phyloP scores from a whole-genome alignment of 768 basidiomycete species.

The Rubroboletus pulcherrimus region DNA sequence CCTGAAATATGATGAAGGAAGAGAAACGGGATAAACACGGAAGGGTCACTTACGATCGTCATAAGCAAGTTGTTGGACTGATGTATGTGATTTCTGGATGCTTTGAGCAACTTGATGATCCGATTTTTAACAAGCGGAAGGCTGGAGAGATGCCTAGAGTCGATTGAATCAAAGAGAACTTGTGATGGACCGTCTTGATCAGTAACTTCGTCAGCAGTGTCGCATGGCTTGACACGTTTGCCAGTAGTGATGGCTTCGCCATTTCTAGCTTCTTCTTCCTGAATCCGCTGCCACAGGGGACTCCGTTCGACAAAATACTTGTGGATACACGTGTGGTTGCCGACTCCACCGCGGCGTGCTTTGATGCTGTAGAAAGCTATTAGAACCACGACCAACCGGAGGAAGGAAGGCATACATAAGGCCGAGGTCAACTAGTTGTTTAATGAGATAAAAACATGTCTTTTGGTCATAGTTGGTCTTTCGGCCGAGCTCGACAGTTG shows the following conservation, averaged over 20 bases:
- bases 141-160: conserved; percentile 74
- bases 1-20: conserved; percentile 41
- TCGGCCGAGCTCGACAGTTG: conserved; percentile 73
- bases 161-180: conserved; percentile 68
- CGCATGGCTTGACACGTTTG: conserved; percentile 9
- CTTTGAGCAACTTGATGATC: conserved; percentile 66
- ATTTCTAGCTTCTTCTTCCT: conserved; percentile 57
- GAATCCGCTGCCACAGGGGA: conserved; percentile 71
- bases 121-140: conserved; percentile 67
- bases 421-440: conserved; percentile 68
- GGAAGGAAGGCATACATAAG: conserved; percentile 52
- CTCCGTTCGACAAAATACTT: conserved; percentile 79
- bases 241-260: conserved; percentile 19
- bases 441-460: conserved; percentile 82
- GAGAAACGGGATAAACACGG: neutral
- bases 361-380: conserved; percentile 49
- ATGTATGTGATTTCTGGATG: conserved; percentile 67
- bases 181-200: conserved; percentile 18
- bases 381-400: neutral
- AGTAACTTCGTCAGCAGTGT: conserved; percentile 20
- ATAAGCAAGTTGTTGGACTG: conserved; percentile 72
- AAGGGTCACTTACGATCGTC: conserved; percentile 54
- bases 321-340: conserved; percentile 76
- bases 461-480: conserved; percentile 84
- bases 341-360: conserved; percentile 72